Base-by-base conservation (phyloP, 2,329 filamentous ascomycete species). In the Akanthomyces muscarius region DNA sequence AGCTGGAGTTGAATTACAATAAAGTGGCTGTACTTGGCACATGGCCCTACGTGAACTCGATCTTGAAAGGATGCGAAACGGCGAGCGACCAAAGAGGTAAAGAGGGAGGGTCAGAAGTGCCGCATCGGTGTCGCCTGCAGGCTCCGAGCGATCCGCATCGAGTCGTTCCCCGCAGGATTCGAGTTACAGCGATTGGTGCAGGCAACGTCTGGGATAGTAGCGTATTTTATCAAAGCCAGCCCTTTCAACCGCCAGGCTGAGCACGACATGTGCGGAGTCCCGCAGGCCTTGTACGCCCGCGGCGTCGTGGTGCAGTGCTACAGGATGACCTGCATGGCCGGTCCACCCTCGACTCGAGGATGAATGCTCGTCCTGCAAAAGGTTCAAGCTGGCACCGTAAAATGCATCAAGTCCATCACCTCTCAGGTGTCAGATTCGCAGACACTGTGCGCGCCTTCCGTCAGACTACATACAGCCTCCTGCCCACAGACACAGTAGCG, bases 121-220 rank as follows among this genome's bases (percentile, higher is more conserved):
- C 44, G n/a, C 30, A 58, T 58, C 44, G n/a, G 21, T 16, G 11
- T 58, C 33, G 30, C 28, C 55, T 58, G 57, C 57, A 60, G 30
- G 25, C 57, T 42, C 38, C n/a, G n/a, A 61, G 23, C 18, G 50
- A 61, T 61, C 58, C 7, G 48, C 38, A 52, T 52, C 58, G 48
- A 51, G 18, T 61, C 38, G 7, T 61, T 53, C 58, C 28, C 58
- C 58, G 45, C 48, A 18, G 25, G 36, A 18, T 23, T 51, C 45
- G 21, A 51, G 44, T 16, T 33, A 5, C 18, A n/a, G 41, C 25
- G 51, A 54, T 45, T 21, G 11, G 18, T 56, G 53, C 18, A 33
- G 23, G 28, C 38, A 42, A n/a, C 53, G 18, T 7, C 13, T 30
- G 16, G 28, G 16, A n/a, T 41, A 11, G 54, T 18, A 44, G 7